Conservation (phyloP, 225 moss, liverwort and hornwort species). For the Ulota crispa region DNA sequence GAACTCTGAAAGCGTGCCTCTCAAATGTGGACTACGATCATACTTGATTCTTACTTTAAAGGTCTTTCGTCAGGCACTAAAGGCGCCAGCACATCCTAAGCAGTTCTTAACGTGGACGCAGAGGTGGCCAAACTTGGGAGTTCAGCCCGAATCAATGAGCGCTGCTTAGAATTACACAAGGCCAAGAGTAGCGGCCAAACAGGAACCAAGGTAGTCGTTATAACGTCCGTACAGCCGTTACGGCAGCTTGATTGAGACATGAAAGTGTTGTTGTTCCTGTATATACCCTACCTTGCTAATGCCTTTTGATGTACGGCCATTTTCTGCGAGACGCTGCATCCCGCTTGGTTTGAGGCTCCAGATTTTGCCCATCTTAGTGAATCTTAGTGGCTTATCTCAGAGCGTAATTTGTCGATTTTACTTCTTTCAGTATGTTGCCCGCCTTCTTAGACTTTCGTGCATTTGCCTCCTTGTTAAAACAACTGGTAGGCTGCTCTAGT, state of each 20-base stretch:
- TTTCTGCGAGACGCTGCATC: conserved; percentile 4
- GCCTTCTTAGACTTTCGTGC: neutral
- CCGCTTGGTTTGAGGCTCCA: neutral
- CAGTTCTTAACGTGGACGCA: conserved; percentile 39
- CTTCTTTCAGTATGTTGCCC: neutral
- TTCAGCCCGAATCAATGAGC: conserved; percentile 83
- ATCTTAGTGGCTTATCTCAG: neutral
- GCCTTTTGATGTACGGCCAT: neutral
- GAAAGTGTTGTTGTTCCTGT: neutral
- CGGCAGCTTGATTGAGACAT: conserved; percentile 1
- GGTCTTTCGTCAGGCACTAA: neutral
- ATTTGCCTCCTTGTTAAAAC: neutral
- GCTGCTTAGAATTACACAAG: conserved; percentile 89
- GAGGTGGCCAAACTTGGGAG: conserved; percentile 84
- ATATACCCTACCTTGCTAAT: neutral
- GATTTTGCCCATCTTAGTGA: neutral
- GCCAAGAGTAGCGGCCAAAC: conserved; percentile 55
- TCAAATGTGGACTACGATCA: neutral
- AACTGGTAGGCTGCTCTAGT: neutral
- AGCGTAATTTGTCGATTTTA: neutral
- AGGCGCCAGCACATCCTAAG: conserved; percentile 12
- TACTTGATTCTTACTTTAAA: neutral
- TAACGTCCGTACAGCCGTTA: conserved; percentile 1
- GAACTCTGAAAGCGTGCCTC: neutral
- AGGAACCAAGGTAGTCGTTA: conserved; percentile 50